These are phyloP conservation scores for Cunninghamia lanceolata DNA, from an alignment of 75 land plant species.

Conservation along the genomic window DNA sequence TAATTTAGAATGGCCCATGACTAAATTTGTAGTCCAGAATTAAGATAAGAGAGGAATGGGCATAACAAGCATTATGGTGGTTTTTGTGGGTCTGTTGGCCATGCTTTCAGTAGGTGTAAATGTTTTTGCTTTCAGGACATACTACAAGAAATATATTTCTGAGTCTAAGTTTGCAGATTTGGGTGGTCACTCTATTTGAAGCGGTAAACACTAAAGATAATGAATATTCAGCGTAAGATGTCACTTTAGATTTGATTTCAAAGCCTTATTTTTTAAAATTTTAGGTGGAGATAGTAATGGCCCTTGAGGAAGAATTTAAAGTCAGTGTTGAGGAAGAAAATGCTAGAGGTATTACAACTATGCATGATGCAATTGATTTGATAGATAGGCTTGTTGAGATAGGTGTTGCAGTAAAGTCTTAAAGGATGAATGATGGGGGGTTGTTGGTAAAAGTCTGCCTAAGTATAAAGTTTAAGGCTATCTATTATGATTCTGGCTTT, in stretches of 20 bases:
- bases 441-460: neutral
- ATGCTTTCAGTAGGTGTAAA: constrained; percentile 74
- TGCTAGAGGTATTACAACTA: constrained; percentile 51
- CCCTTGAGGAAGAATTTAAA: constrained; percentile 51
- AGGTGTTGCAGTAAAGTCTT: neutral
- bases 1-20: no score
- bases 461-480: neutral
- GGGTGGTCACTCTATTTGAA: constrained; percentile 74
- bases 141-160: constrained; percentile 46
- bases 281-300: no score
- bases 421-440: neutral
- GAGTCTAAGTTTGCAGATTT: constrained; percentile 59
- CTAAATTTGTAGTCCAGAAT: no score
- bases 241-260: neutral
- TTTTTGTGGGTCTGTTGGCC: constrained; percentile 73
- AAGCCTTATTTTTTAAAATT: neutral
- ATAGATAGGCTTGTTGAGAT: constrained; percentile 47
- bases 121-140: constrained; percentile 65
- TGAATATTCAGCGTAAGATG: neutral
- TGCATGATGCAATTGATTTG: constrained; percentile 58
- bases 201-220: constrained; percentile 26
- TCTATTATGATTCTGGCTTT: neutral
- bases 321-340: constrained; percentile 59
- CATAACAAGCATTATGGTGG: neutral
- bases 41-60: neutral